phyloP scores from a whole-genome alignment of 2,329 filamentous ascomycete genomes.

The Botrytis sinoallii region DNA sequence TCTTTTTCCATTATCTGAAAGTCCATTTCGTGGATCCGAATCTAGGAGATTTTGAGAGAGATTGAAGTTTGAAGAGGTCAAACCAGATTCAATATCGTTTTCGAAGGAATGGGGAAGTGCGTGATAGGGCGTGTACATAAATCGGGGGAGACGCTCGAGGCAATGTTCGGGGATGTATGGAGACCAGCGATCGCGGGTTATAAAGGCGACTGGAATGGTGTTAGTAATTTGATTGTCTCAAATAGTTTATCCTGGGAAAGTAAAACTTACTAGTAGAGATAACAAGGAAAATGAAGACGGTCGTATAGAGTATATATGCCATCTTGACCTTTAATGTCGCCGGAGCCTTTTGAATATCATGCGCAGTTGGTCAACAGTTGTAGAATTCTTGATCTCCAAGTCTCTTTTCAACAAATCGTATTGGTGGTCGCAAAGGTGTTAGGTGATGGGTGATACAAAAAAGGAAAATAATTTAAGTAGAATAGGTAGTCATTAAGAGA shows the following conservation, averaged over 20 bases:
- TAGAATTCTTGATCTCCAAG: background rate
- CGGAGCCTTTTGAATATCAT: background rate
- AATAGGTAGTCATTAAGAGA: background rate
- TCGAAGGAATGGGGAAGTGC: constrained; percentile 75
- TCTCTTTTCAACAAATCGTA: background rate
- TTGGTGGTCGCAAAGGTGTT: background rate
- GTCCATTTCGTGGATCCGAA: constrained; percentile 73
- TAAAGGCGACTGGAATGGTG: constrained; percentile 60
- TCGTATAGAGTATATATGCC: constrained; percentile 76
- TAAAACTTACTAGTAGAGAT: constrained; percentile 61
- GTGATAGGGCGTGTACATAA: constrained; percentile 65
- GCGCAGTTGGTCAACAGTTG: background rate
- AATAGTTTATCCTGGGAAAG: constrained; percentile 19
- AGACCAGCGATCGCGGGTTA: constrained; percentile 77
- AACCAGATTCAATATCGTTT: constrained; percentile 81
- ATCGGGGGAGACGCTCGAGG: constrained; percentile 48
- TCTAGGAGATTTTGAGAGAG: constrained; percentile 74
- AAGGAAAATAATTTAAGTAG: background rate
- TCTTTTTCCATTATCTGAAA: constrained; percentile 76
- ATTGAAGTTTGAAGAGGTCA: constrained; percentile 81
- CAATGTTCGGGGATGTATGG: constrained; percentile 48
- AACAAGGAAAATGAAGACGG: constrained; percentile 69
- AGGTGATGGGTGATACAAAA: background rate
- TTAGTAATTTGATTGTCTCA: constrained; percentile 20
- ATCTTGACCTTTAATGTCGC: constrained; percentile 46